Evolutionary conservation across 225 moss, liverwort and hornwort species (phyloP), one percentile per base, ranked within the genome.

Genomic region (Straminergon stramineum): DNA sequence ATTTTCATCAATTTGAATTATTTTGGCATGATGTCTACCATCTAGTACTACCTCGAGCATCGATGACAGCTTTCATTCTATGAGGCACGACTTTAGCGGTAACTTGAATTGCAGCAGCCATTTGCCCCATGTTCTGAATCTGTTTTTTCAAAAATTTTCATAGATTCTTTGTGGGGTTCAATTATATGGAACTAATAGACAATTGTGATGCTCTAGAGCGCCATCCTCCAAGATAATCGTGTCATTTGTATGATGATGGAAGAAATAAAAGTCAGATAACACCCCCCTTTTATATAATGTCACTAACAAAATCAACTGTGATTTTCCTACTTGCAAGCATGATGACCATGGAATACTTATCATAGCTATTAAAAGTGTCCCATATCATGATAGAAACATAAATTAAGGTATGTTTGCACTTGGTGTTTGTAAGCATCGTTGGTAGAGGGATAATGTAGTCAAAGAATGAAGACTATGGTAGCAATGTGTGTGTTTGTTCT

Each of bases 301-400:
- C 5, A 43, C 9, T 48, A 10, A 15, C 16, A 23, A 24, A 39
- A 70, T 39, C 0, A 24, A 0, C 6, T 14, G 8, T 1, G 15
- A 15, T 15, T 28, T 2, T 43, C 6, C 1, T 3, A 28, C 1
- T 1, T 43, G 3, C 0, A 73, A 28, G 10, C 0, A 73, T 75
- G 1, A 18, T 48, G 19, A 48, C 4, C 18, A 3, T 28, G 0
- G 12, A 2, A 52, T 20, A 32, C 0, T 7, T 32, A 20, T 76
- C 1, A 13, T 7, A 32, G 5, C 12, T 0, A 19, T 4, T 7
- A 12, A 51, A 32, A 51, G 7, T 7, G 11, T 0, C 1, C 4
- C 0, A 75, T 31, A 30, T 26, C 10, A 10, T 30, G 1, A 48
- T 17, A 30, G 9, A 48, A 74, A 28, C 0, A 75, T 2, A 4